These are phyloP conservation scores for Penicillium psychrosexuale DNA, from an alignment of 2,329 filamentous ascomycete genomes.

Conservation along the genomic window DNA sequence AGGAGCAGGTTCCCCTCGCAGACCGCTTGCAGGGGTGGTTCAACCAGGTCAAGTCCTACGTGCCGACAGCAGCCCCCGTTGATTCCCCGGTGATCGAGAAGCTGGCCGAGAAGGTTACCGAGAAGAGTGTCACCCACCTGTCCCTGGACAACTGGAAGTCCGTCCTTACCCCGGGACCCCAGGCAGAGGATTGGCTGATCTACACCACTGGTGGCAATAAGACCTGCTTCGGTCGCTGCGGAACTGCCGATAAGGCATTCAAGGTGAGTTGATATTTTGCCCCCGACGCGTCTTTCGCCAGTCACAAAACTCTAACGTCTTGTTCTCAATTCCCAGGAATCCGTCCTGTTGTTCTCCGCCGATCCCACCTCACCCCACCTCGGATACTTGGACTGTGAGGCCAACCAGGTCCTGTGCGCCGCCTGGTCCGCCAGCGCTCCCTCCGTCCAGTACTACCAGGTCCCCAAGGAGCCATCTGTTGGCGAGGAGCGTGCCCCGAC, in stretches of 20 bases:
- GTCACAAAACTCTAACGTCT: slow-evolving; percentile 1
- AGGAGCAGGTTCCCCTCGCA: slow-evolving; percentile 55
- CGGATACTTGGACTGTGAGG: slow-evolving; percentile 59
- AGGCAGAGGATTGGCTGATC: slow-evolving; percentile 56
- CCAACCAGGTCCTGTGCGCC: slow-evolving; percentile 57
- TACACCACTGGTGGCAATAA: slow-evolving; percentile 63
- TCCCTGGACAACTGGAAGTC: slow-evolving; percentile 58
- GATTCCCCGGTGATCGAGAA: slow-evolving; percentile 36
- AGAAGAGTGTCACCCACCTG: slow-evolving; percentile 51
- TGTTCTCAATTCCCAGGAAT: slow-evolving; percentile 42
- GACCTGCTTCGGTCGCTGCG: slow-evolving; percentile 61
- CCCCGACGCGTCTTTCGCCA: background rate
- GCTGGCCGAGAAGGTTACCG: slow-evolving; percentile 50
- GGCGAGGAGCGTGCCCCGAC: slow-evolving; percentile 54
- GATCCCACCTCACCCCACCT: slow-evolving; percentile 56
- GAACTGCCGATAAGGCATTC: slow-evolving; percentile 52
- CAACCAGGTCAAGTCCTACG: slow-evolving; percentile 53
- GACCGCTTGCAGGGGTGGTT: slow-evolving; percentile 49
- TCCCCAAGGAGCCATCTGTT: slow-evolving; percentile 49
- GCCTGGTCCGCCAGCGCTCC: slow-evolving; percentile 58
- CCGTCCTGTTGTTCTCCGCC: slow-evolving; percentile 52
- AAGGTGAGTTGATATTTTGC: slow-evolving; percentile 37
- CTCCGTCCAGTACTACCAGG: slow-evolving; percentile 55
- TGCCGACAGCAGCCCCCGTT: slow-evolving; percentile 49
- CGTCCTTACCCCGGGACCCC: slow-evolving; percentile 44